Percentiles rank a stretch among this genome's conserved stretches.
These are phyloP conservation scores for Pyrus pyrifolia DNA, from an alignment of 306 rosid species.

Conservation along the genomic window DNA sequence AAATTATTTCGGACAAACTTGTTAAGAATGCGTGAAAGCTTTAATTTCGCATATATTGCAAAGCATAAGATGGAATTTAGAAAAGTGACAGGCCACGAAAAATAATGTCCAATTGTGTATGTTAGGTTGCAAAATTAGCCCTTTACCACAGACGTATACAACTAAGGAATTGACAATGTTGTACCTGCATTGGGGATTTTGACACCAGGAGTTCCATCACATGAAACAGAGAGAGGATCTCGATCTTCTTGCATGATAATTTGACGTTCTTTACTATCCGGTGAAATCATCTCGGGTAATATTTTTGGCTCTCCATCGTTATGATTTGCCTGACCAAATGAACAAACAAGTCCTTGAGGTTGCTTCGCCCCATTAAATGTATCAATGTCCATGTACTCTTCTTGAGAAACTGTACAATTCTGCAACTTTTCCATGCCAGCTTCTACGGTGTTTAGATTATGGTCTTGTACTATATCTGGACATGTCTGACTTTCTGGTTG, in stretches of 20 bases:
- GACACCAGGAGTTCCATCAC: slow-evolving; percentile 32
- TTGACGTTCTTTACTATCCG: slow-evolving; percentile 26
- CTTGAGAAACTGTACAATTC: slow-evolving; percentile 20
- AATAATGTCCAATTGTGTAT: background rate
- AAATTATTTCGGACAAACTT: background rate
- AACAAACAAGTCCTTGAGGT: slow-evolving; percentile 19
- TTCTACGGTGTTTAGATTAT: slow-evolving; percentile 11
- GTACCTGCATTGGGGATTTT: slow-evolving; percentile 36
- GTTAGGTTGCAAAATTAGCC: background rate
- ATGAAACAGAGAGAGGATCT: slow-evolving; percentile 8
- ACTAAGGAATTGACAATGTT: background rate
- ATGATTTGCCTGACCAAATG: slow-evolving; percentile 24
- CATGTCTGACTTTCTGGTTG: slow-evolving; percentile 19
- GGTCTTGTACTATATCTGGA: slow-evolving; percentile 19
- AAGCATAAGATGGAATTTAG: slow-evolving; percentile 3
- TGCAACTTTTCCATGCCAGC: slow-evolving; percentile 37
- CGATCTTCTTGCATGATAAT: slow-evolving; percentile 5
- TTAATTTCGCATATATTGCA: background rate
- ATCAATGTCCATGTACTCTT: slow-evolving; percentile 25
- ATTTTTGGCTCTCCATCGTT: slow-evolving; percentile 15
- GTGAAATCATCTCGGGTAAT: slow-evolving; percentile 23
- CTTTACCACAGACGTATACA: background rate
- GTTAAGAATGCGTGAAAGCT: background rate
- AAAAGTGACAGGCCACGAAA: background rate
- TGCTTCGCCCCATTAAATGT: slow-evolving; percentile 15